A percentile compares a stretch with the other conserved stretches of the same genome.
phyloP scores from a whole-genome alignment of 208 protist species.

The Acanthamoeba healyi region DNA sequence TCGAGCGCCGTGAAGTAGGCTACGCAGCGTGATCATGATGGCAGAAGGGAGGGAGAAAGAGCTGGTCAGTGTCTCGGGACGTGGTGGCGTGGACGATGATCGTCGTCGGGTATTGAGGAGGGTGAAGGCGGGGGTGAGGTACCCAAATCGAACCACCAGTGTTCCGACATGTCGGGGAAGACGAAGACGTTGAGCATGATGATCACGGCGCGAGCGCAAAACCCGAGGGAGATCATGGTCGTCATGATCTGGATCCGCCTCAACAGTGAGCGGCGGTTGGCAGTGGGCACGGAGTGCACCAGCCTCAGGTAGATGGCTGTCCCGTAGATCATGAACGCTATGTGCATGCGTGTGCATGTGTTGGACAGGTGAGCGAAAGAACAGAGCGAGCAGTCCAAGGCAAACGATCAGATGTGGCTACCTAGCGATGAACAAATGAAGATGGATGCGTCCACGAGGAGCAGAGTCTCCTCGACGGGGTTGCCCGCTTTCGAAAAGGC shows the following conservation, averaged over 20 bases:
- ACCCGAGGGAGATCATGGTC: slow-evolving; percentile 1
- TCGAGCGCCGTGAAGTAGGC: slow-evolving; percentile 34
- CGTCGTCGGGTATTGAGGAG: too few species aligned
- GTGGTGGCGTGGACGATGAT: too few species aligned
- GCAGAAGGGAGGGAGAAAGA: not conserved
- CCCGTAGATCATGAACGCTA: slow-evolving; percentile 46
- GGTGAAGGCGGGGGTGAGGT: not conserved
- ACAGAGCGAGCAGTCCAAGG: too few species aligned
- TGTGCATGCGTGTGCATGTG: not conserved
- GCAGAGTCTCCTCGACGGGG: slow-evolving; percentile 13
- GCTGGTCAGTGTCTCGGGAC: too few species aligned
- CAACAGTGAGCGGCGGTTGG: slow-evolving; percentile 13
- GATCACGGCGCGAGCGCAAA: not conserved
- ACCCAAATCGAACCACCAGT: slow-evolving; percentile 52
- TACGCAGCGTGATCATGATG: too few species aligned
- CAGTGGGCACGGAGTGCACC: slow-evolving; percentile 7
- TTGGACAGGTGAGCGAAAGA: not conserved
- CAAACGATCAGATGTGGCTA: too few species aligned
- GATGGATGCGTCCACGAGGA: not conserved
- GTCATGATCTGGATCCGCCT: slow-evolving; percentile 39
- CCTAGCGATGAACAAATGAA: slow-evolving; percentile 5
- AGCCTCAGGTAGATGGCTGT: slow-evolving; percentile 33
- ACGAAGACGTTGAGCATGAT: slow-evolving; percentile 49
- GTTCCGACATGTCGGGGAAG: not conserved
- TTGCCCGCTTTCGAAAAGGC: slow-evolving; percentile 19